A percentile compares a stretch with the other conserved stretches of the same genome.
Evolutionary conservation across 2,329 filamentous ascomycete species (phyloP).

Genomic region (Stemphylium beticola): DNA sequence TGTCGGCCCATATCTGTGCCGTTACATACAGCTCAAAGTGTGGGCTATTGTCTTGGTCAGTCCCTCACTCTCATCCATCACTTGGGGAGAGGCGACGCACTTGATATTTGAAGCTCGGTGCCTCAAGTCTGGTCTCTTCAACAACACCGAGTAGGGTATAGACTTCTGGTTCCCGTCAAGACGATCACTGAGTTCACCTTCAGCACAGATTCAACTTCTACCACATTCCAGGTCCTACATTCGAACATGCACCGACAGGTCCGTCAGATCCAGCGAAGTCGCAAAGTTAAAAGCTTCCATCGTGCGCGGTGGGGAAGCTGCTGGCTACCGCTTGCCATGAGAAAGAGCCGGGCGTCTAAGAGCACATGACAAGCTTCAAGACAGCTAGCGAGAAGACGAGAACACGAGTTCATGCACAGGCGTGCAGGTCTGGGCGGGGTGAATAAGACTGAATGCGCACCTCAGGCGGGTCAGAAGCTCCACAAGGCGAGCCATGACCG

Average conservation of each 20-base stretch:
- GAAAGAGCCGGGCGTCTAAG: background rate
- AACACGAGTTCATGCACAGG: conserved; percentile 3
- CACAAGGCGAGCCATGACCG: conserved; percentile 4
- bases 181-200: conserved; percentile 62
- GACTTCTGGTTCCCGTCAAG: conserved; percentile 80
- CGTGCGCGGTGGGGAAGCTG: conserved; percentile 28
- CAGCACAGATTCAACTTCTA: conserved; percentile 15
- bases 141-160: conserved; percentile 76
- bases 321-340: conserved; percentile 35
- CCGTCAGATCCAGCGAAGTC: conserved; percentile 79
- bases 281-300: conserved; percentile 99
- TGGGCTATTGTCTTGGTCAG: conserved; percentile 57
- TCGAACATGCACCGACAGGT: conserved; percentile 68
- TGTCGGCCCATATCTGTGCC: conserved; percentile 92
- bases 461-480: background rate
- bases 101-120: conserved; percentile 86
- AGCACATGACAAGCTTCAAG: conserved; percentile 4
- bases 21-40: conserved; percentile 92
- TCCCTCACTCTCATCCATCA: background rate
- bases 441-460: conserved; percentile 3
- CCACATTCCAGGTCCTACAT: conserved; percentile 56
- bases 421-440: conserved; percentile 9
- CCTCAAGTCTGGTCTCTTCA: conserved; percentile 79
- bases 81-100: conserved; percentile 49
- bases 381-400: background rate